These are phyloP conservation scores for Colletotrichum trifolii DNA, from an alignment of 2,329 filamentous ascomycete species.

Conservation along the genomic window DNA sequence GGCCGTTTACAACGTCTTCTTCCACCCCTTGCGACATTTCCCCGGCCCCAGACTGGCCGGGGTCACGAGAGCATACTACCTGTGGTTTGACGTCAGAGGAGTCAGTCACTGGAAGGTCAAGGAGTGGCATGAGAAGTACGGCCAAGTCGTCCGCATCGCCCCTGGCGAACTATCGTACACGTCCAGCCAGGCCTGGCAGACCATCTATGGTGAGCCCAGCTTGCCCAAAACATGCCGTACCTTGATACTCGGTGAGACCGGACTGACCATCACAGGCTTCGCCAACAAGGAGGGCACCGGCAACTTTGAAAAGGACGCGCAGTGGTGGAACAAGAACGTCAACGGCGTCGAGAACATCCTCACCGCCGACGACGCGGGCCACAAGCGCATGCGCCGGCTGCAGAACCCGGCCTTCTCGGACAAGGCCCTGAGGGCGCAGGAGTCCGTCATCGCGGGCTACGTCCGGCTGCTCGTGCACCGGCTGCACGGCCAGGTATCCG, in stretches of 20 bases:
- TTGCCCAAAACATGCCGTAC: too few relatives aligned
- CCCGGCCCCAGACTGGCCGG: slow-evolving; percentile 44
- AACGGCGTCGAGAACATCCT: slow-evolving; percentile 34
- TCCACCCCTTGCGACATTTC: slow-evolving; percentile 45
- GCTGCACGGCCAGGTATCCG: slow-evolving; percentile 32
- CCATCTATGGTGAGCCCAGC: slow-evolving; percentile 48
- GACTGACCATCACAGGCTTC: slow-evolving; percentile 4
- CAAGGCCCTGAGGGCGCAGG: slow-evolving; percentile 44
- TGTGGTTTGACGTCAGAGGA: slow-evolving; percentile 29
- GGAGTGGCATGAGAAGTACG: slow-evolving; percentile 41
- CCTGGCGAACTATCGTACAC: slow-evolving; percentile 54
- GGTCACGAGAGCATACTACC: slow-evolving; percentile 27
- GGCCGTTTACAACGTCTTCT: slow-evolving; percentile 41
- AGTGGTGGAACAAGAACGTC: slow-evolving; percentile 36
- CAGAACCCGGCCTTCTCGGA: slow-evolving; percentile 46
- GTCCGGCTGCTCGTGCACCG: slow-evolving; percentile 42
- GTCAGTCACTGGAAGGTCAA: slow-evolving; percentile 33
- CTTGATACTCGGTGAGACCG: not conserved
- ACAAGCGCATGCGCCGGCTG: slow-evolving; percentile 39
- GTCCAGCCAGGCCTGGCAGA: slow-evolving; percentile 48
- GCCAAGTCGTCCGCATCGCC: slow-evolving; percentile 51
- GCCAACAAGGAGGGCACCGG: slow-evolving; percentile 23
- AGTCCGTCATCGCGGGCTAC: slow-evolving; percentile 43
- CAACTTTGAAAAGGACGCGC: slow-evolving; percentile 32
- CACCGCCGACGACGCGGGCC: slow-evolving; percentile 34